Base-by-base conservation (phyloP, 352 stramenopile genomes). In the Globisporangium parvum region DNA sequence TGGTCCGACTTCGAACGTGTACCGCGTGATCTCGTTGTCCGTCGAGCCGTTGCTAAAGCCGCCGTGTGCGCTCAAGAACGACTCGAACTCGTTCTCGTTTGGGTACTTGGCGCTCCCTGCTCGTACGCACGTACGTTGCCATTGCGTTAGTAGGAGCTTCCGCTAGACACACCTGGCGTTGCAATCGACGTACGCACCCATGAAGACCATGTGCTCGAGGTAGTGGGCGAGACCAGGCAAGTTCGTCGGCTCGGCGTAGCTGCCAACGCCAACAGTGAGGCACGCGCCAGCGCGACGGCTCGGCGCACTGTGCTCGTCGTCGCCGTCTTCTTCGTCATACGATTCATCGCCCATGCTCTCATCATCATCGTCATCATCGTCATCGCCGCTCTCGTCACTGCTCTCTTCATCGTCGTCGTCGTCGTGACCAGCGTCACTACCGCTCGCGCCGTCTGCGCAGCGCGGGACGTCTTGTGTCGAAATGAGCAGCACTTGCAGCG, bases 151-250 rank as follows among this genome's bases (percentile, higher is more conserved):
- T n/a, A 21, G 17, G 17, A 20, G 14, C 41, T 33, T 24, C 4
- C 20, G 40, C 2, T 3, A 51, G 23, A 11, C 24, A 23, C 23
- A 24, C 50, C 1, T n/a, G 46, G 28, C 20, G 8, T 26, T 4
- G 39, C 14, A 9, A 18, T 45, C 20, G 39, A 45, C 1, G 17
- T 37, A 60, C 61, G 47, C 53, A 78, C 90, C 93, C 88, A 98
- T 97, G 65, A 98, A 98, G 18, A 98, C 77, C 94, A 98, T 98
- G 72, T 98, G 94, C 77, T 98, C 93, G 46, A 98, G 70, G 54
- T 96, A 97, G 66, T 98, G 91, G 20, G 88, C 88, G 26, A 95
- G 71, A 3, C 88, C 92, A 1, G 80, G 78, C 12, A 94, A 57
- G n/a, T 75, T 28, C 55, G 71, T 66, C 6, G 84, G 80, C 51